Conservation (phyloP, 176 grass and related monocot species). For the Cocos nucifera region DNA sequence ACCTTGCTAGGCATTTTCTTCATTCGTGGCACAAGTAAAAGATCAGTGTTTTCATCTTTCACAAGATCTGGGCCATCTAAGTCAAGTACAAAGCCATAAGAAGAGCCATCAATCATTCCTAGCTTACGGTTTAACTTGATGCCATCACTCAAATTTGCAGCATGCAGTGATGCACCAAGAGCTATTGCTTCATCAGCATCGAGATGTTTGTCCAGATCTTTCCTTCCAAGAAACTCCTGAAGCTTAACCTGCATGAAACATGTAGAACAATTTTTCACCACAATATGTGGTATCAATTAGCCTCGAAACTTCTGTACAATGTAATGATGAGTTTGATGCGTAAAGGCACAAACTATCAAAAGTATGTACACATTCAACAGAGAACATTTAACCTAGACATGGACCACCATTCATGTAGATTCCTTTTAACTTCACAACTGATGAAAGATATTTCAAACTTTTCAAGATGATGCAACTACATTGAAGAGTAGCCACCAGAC, state of each 20-base stretch:
- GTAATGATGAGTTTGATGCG: too few species aligned
- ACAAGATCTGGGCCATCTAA: slow-evolving; percentile 60
- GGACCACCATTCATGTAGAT: too few species aligned
- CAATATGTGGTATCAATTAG: too few species aligned
- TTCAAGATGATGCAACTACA: too few species aligned
- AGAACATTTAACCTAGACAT: too few species aligned
- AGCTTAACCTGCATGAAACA: slow-evolving; percentile 55
- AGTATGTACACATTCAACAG: too few species aligned
- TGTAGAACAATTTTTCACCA: background rate
- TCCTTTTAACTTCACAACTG: too few species aligned
- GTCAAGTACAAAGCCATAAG: slow-evolving; percentile 79
- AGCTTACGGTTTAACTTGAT: slow-evolving; percentile 98
- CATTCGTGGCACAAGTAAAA: slow-evolving; percentile 72
- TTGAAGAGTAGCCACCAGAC: too few species aligned
- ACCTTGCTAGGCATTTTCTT: slow-evolving; percentile 99
- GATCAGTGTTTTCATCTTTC: slow-evolving; percentile 65
- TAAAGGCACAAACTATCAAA: too few species aligned
- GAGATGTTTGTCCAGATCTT: slow-evolving; percentile 72
- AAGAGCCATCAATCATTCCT: slow-evolving; percentile 94
- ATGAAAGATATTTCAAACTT: too few species aligned
- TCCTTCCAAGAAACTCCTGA: slow-evolving; percentile 84
- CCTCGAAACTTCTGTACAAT: too few species aligned
- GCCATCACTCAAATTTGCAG: slow-evolving; percentile 97
- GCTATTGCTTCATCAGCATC: slow-evolving; percentile 99
- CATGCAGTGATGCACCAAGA: slow-evolving; percentile 88